Conservation (phyloP, 805 yeast genomes). For the Starmerella geochares region DNA sequence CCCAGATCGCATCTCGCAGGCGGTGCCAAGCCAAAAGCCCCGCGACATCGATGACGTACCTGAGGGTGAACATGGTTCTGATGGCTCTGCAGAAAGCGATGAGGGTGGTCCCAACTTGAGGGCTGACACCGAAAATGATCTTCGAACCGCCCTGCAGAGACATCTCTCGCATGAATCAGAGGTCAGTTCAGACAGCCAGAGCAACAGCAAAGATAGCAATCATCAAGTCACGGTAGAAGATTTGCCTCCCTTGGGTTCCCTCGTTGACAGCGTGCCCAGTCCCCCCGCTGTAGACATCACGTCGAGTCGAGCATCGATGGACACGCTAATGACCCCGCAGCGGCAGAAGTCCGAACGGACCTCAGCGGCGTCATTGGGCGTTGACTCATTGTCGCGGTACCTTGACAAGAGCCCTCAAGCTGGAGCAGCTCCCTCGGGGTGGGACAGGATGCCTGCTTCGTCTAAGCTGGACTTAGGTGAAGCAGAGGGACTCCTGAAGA, state of each 20-base stretch:
- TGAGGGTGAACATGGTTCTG: not conserved
- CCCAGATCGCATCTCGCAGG: slow-evolving; percentile 1
- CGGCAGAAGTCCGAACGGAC: not conserved
- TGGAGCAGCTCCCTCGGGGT: slow-evolving; percentile 2
- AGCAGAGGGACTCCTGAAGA: not conserved
- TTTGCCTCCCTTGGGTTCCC: slow-evolving; percentile 13
- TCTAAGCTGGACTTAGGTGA: slow-evolving; percentile 4
- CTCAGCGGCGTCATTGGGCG: not conserved
- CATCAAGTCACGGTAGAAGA: not conserved
- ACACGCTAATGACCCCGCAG: not conserved
- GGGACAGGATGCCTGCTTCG: slow-evolving; percentile 5
- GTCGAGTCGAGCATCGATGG: slow-evolving; percentile 2
- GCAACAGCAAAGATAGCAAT: not conserved
- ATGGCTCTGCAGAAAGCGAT: not conserved
- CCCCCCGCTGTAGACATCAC: not conserved
- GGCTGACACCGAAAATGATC: slow-evolving; percentile 10
- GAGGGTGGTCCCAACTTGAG: not conserved
- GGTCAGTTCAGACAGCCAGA: not conserved
- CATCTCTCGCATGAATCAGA: slow-evolving; percentile 4
- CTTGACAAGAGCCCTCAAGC: slow-evolving; percentile 17
- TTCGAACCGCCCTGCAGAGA: slow-evolving; percentile 9
- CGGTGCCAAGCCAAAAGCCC: not conserved
- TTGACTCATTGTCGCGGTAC: slow-evolving; percentile 7
- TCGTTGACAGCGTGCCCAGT: slow-evolving; percentile 15
- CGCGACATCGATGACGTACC: not conserved